Base-by-base conservation (phyloP, 164 flowering plant genomes). In the Hamamelis virginiana region DNA sequence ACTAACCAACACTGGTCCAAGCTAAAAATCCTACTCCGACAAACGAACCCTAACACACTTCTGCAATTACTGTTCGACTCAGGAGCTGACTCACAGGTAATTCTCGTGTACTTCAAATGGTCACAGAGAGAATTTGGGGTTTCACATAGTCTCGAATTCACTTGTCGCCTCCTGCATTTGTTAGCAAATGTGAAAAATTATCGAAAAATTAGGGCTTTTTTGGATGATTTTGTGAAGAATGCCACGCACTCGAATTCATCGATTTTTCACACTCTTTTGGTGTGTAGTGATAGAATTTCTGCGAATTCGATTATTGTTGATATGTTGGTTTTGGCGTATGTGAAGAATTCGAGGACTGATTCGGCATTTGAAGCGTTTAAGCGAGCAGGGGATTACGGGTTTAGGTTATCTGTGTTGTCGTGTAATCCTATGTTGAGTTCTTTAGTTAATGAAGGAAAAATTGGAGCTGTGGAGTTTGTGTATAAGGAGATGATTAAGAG, bases 361-460 rank as follows among this genome's bases (percentile, higher is more conserved):
- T 68, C 72, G 59, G 91, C 82, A 0, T 59, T 81, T n/a, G 91
- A 84, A 64, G 88, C 83, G 8, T 87, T 89, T 74, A 74, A 74
- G 68, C 69, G 91, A 59, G 89, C 88, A 33, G 85, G 85, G 25
- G 83, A 87, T 80, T 89, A 85, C 64, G 88, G 86, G 71, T 80
- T 77, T 66, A 81, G 72, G 78, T 69, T 83, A 59, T 89, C 94
- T 0, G 63, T 65, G 18, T 18, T 70, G 48, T 77, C 91, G 1
- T 87, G 88, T 67, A 89, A 87, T 68, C 77, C 80, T 1, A 38
- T 89, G 84, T 63, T 89, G 81, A 72, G 69, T 76, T 73, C 60
- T 48, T 71, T 89, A 76, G 87, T 82, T 72, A 79, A 76, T 61
- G 82, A 76, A 57, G 55, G 71, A 8, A 72, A 57, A 15, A 46